A percentile compares a stretch with the other conserved stretches of the same genome.
phyloP scores from a whole-genome alignment of 257 asterid species.

The Primulina tabacum region DNA sequence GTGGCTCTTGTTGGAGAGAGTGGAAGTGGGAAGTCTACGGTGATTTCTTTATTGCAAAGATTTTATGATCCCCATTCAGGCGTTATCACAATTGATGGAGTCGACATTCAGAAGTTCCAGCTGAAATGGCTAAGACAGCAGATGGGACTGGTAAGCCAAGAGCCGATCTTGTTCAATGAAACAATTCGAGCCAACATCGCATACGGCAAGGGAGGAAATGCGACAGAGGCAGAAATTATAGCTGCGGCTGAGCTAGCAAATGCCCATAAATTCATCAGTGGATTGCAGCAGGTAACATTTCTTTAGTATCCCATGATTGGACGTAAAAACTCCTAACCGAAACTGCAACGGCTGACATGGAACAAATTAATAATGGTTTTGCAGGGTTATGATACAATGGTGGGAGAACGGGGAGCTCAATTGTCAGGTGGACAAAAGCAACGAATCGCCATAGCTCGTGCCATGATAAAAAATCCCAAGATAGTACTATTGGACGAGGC shows the following conservation, averaged over 20 bases:
- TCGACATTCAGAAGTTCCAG: conserved; percentile 49
- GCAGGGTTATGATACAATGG: conserved; percentile 65
- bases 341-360: too few species aligned
- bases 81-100: conserved; percentile 48
- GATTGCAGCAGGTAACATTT: conserved; percentile 45
- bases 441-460: conserved; percentile 69
- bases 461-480: conserved; percentile 57
- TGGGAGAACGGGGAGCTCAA: conserved; percentile 72
- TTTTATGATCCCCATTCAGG: conserved; percentile 63
- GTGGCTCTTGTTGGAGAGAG: conserved; percentile 79
- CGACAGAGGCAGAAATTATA: conserved; percentile 55
- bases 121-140: conserved; percentile 71
- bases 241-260: conserved; percentile 69
- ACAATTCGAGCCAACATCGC: conserved; percentile 65
- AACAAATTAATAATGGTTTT: too few species aligned
- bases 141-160: conserved; percentile 80
- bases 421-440: conserved; percentile 76
- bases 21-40: conserved; percentile 81
- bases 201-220: conserved; percentile 57
- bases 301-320: neutral
- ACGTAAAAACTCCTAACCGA: too few species aligned
- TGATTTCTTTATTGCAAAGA: conserved; percentile 52
- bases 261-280: conserved; percentile 70
- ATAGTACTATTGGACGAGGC: conserved; percentile 67
- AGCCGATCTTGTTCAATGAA: conserved; percentile 59